Percentiles rank a stretch among this genome's conserved stretches.
Conservation (phyloP, 257 asterid genomes). For the Datura wrightii region DNA sequence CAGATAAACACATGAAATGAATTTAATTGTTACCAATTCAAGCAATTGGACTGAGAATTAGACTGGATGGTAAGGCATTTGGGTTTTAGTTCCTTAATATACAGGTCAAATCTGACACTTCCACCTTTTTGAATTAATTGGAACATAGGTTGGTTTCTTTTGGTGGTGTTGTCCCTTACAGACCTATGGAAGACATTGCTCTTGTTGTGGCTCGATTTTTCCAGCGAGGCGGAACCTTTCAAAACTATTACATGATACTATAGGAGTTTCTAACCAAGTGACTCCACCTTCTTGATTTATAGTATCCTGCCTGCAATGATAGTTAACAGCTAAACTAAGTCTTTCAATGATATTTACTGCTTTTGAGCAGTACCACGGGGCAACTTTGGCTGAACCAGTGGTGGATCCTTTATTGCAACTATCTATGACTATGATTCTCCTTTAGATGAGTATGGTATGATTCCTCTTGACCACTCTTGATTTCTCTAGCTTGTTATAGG, state of each 20-base stretch:
- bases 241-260: conserved; percentile 88
- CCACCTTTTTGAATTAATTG: neutral
- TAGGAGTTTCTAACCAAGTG: neutral
- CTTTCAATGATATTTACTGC: conserved; percentile 18
- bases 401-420: conserved; percentile 89
- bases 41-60: conserved; percentile 98
- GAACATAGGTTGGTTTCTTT: conserved; percentile 69
- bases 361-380: conserved; percentile 79
- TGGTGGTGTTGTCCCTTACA: conserved; percentile 75
- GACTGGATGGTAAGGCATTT: conserved; percentile 80
- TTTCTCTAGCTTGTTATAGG: neutral
- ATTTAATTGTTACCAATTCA: conserved; percentile 88
- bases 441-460: conserved; percentile 82
- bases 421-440: conserved; percentile 98
- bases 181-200: conserved; percentile 91
- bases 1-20: conserved; percentile 99
- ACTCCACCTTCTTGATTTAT: neutral
- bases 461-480: conserved; percentile 20
- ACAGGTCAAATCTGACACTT: neutral
- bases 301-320: neutral
- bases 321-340: neutral
- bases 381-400: conserved; percentile 79
- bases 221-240: conserved; percentile 94
- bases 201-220: conserved; percentile 88
- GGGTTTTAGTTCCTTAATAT: conserved; percentile 11